Evolutionary conservation across 805 yeast species (phyloP), one percentile per base, ranked within the genome.

Genomic region (Pichia deserticola): DNA sequence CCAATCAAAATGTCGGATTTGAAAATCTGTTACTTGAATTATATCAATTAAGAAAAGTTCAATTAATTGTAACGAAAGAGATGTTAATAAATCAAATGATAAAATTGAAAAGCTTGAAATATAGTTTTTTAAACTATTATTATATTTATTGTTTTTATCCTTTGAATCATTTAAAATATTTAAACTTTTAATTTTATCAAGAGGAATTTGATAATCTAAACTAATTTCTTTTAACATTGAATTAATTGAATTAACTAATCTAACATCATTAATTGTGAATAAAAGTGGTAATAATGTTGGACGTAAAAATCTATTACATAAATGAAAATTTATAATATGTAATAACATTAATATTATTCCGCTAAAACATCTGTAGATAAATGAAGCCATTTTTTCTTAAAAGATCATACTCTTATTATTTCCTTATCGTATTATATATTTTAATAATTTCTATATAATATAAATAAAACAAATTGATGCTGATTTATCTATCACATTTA

Each of bases 1-100:
- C 67, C 78, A 74, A 39, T 71, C 62, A 12, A 59, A 30, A 44
- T 69, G 54, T 15, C 72, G 60, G 2, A 66, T 45, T 1, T 58
- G 57, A 5, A 59, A 42, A 47, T 60, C 54, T 10, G 62, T 54
- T 9, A 60, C 48, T 9, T 55, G 50, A 12, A 58, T 44, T 30
- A 65, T 60, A 42, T 67, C 70, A 42, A 58, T 54, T 10, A 66
- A 50, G 25, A 65, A 64, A 29, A 67, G 47, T 25, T 45, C 55
- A 3, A 63, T 57, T n/a, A 64, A 49, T 39, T 63, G 61, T 9
- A 66, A 45, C 9, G 64, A 57, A 10, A 64, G 54, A 3, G 68
- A 57, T n/a, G 60, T 47, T 5, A 65, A 53, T 8, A 59, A 12
- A 46, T 60, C 57, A 48, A 63, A 60, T 12, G 56, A 37, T 2